Conservation (phyloP, 1,284 basidiomycete species). For the Marasmius sp. region DNA sequence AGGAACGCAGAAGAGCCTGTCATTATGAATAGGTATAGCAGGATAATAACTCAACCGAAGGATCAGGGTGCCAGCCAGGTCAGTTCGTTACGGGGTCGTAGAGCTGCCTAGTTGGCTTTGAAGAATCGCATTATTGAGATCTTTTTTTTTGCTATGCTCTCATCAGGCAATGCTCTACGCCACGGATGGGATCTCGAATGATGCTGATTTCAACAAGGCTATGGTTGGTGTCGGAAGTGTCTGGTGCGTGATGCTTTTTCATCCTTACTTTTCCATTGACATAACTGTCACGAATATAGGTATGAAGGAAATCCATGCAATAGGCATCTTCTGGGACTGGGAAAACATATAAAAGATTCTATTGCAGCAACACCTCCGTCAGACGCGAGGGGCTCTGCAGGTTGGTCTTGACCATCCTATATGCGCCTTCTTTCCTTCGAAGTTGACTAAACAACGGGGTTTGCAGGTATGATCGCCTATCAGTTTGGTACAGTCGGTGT, state of each 20-base stretch:
- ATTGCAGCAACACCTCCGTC: slow-evolving; percentile 32
- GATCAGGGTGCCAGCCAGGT: slow-evolving; percentile 93
- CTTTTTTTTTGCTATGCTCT: slow-evolving; percentile 7
- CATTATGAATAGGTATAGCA: slow-evolving; percentile 82
- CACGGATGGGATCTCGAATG: slow-evolving; percentile 80
- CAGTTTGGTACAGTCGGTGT: slow-evolving; percentile 98
- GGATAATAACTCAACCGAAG: slow-evolving; percentile 84
- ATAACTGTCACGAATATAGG: slow-evolving; percentile 40
- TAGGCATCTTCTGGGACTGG: slow-evolving; percentile 87
- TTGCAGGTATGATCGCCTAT: slow-evolving; percentile 79
- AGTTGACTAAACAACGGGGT: too few relatives aligned
- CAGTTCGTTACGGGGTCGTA: slow-evolving; percentile 18
- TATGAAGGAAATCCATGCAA: slow-evolving; percentile 95
- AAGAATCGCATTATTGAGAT: background rate
- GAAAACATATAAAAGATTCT: slow-evolving; percentile 84
- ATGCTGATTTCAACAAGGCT: slow-evolving; percentile 86
- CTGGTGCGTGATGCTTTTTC: slow-evolving; percentile 54
- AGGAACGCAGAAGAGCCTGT: slow-evolving; percentile 47
- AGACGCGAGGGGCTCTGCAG: background rate
- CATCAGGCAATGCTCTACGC: slow-evolving; percentile 94
- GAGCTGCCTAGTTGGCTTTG: background rate
- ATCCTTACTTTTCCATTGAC: slow-evolving; percentile 5
- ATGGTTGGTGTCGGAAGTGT: slow-evolving; percentile 96
- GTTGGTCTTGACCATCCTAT: too few relatives aligned
- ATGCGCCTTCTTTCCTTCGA: too few relatives aligned